Evolutionary conservation across 1,284 basidiomycete genomes (phyloP).

Genomic region (Marasmius oreades): DNA sequence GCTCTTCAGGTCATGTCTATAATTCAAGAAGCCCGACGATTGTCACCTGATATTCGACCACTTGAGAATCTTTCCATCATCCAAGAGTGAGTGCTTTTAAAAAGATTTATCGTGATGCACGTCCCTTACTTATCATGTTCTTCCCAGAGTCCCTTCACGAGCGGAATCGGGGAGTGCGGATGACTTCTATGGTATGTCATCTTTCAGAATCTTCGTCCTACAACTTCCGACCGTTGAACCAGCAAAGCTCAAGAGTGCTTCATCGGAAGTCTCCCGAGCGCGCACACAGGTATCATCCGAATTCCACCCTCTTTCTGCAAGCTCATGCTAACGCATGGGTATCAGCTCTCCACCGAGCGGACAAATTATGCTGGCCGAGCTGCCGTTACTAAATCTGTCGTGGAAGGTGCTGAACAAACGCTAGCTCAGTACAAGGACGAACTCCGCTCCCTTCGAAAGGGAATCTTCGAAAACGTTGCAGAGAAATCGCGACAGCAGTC

Average conservation of each 20-base stretch:
- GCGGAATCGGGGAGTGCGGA: slow-evolving; percentile 5
- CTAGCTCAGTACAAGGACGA: slow-evolving; percentile 8
- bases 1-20: slow-evolving; percentile 2
- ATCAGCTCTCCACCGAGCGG: slow-evolving; percentile 10
- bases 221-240: neutral
- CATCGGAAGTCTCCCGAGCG: slow-evolving; percentile 7
- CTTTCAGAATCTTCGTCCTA: neutral
- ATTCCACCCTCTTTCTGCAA: neutral
- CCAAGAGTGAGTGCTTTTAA: slow-evolving; percentile 3
- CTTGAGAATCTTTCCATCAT: slow-evolving; percentile 7
- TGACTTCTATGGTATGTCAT: slow-evolving; percentile 12
- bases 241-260: slow-evolving; percentile 7
- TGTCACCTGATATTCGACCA: slow-evolving; percentile 6
- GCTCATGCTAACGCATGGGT: neutral
- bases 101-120: neutral
- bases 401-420: slow-evolving; percentile 8
- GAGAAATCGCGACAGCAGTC: neutral
- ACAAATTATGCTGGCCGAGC: slow-evolving; percentile 2
- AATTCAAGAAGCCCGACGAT: slow-evolving; percentile 5
- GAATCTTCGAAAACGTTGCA: slow-evolving; percentile 7
- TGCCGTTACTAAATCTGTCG: neutral
- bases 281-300: slow-evolving; percentile 7
- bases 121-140: neutral
- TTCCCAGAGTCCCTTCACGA: slow-evolving; percentile 5
- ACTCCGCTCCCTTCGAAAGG: slow-evolving; percentile 4